phyloP scores from a whole-genome alignment of 352 stramenopile species.

The Elongisporangium undulatum region DNA sequence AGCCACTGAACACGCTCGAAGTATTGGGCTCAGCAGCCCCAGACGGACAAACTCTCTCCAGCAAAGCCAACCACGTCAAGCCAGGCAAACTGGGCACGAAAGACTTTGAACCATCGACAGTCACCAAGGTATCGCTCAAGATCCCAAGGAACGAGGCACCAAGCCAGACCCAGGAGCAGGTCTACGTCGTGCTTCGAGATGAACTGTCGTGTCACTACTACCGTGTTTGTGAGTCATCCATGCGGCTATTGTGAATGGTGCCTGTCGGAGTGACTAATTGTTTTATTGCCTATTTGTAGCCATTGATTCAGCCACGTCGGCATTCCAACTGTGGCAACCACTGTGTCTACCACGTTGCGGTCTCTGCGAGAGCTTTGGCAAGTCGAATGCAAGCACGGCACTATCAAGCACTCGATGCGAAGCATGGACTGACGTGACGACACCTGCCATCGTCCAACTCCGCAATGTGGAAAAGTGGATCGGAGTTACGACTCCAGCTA shows the following conservation, averaged over 20 bases:
- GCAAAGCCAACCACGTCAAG: conserved; percentile 15
- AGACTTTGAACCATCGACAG: conserved; percentile 4
- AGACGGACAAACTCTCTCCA: conserved; percentile 26
- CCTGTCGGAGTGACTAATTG: conserved; percentile 4
- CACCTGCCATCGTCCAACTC: background rate
- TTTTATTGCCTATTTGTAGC: conserved; percentile 5
- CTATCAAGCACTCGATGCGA: background rate
- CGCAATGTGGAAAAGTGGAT: background rate
- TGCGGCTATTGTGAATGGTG: conserved; percentile 4
- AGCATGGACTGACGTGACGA: background rate
- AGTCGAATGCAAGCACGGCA: background rate
- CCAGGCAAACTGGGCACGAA: conserved; percentile 11
- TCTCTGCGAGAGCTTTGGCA: conserved; percentile 42
- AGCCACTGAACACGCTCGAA: conserved; percentile 11
- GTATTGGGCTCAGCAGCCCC: conserved; percentile 28
- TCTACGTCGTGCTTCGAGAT: conserved; percentile 52
- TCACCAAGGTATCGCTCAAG: conserved; percentile 6
- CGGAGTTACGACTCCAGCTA: background rate
- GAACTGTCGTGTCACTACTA: conserved; percentile 46
- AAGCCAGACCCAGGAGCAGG: conserved; percentile 8
- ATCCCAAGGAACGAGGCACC: conserved; percentile 1
- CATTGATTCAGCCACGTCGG: conserved; percentile 7
- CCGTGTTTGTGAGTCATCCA: conserved; percentile 44
- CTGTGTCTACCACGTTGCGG: conserved; percentile 48
- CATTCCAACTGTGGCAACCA: conserved; percentile 32